phyloP scores from a whole-genome alignment of 1,284 basidiomycete genomes.

The Bondarzewia mesenterica region DNA sequence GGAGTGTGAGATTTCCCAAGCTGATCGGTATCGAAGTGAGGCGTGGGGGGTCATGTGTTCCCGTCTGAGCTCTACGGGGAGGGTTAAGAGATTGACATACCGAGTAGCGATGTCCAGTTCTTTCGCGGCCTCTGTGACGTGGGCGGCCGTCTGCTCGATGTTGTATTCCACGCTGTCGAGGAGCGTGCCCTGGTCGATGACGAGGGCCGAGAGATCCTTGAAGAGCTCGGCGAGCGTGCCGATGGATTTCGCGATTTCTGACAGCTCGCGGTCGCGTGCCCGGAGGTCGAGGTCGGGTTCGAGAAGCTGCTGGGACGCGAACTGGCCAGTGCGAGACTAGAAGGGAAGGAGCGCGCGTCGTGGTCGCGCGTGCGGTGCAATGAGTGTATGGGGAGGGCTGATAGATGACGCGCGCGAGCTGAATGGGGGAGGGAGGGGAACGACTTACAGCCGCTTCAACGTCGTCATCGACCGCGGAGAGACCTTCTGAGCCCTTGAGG shows the following conservation, averaged over 20 bases:
- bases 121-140: constrained; percentile 78
- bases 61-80: too few relatives aligned
- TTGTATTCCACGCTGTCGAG: constrained; percentile 97
- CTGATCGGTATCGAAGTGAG: background rate
- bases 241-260: constrained; percentile 90
- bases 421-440: constrained; percentile 18
- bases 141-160: constrained; percentile 83
- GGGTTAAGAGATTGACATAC: constrained; percentile 33
- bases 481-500: constrained; percentile 71
- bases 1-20: background rate
- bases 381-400: constrained; percentile 10
- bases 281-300: constrained; percentile 35
- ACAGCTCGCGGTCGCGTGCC: constrained; percentile 72
- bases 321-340: constrained; percentile 25
- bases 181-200: constrained; percentile 97
- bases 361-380: background rate
- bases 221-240: constrained; percentile 90
- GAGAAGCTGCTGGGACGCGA: constrained; percentile 28
- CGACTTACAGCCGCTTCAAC: constrained; percentile 62
- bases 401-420: constrained; percentile 16
- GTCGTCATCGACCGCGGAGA: constrained; percentile 82
- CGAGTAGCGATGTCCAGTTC: constrained; percentile 79
- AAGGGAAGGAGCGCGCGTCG: constrained; percentile 5
- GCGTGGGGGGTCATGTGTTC: too few relatives aligned
- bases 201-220: constrained; percentile 86